Conservation (phyloP, 78 protist species). For the Ministeria vibrans region DNA sequence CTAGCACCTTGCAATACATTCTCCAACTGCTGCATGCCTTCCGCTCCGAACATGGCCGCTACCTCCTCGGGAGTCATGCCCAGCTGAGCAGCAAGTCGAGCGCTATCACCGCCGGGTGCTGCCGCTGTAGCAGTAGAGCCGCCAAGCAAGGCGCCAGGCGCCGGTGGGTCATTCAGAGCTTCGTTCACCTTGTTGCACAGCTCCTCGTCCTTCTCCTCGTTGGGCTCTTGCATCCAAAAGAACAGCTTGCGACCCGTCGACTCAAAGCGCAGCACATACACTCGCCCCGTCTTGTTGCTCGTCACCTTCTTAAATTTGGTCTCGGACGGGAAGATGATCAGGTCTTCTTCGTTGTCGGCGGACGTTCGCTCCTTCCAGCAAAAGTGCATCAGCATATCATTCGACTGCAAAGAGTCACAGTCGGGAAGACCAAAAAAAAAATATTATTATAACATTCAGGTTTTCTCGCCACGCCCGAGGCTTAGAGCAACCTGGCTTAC, state of each 20-base stretch:
- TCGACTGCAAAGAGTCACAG: not conserved
- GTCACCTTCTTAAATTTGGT: not conserved
- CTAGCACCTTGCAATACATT: not conserved
- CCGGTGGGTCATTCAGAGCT: not conserved
- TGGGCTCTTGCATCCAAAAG: slow-evolving; percentile 34
- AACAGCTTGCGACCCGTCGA: not conserved
- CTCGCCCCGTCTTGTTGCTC: slow-evolving; percentile 13
- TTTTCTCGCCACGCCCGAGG: not conserved
- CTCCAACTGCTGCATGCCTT: not conserved
- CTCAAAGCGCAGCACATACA: slow-evolving; percentile 13
- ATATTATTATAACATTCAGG: not conserved
- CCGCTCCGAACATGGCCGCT: not conserved
- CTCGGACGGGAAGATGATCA: slow-evolving; percentile 8
- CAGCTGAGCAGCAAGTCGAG: not conserved
- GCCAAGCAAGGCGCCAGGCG: not conserved
- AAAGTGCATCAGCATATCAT: slow-evolving; percentile 1
- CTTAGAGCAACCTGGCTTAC: not conserved
- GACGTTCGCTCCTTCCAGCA: not conserved
- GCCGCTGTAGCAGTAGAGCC: not conserved
- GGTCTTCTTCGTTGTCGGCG: not conserved
- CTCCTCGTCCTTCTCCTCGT: slow-evolving; percentile 28
- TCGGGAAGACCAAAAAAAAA: not conserved
- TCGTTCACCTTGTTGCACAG: not conserved
- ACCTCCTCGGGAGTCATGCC: not conserved
- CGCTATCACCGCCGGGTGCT: not conserved